Evolutionary conservation across 192 early-diverging fungal genomes (phyloP).

Genomic region (Backusella tuberculispora): DNA sequence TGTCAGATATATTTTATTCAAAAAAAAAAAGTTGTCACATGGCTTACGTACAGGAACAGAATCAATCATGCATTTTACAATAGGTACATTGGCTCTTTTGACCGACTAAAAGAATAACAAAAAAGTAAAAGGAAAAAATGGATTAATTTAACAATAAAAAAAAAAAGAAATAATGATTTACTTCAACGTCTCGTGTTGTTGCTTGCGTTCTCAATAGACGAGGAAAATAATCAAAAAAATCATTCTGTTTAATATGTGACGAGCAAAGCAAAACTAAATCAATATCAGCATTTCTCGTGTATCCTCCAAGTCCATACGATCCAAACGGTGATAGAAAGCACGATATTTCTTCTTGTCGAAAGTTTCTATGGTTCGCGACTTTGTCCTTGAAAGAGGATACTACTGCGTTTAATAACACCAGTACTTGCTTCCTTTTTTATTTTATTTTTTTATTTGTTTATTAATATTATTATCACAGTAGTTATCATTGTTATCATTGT

Average conservation of each 20-base stretch:
- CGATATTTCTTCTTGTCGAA: neutral
- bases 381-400: neutral
- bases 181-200: slow-evolving; percentile 7
- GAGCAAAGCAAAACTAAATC: slow-evolving; percentile 12
- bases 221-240: slow-evolving; percentile 8
- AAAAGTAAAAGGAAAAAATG: neutral
- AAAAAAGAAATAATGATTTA: neutral
- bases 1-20: neutral
- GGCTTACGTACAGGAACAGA: slow-evolving; percentile 15
- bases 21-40: neutral
- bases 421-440: neutral
- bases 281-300: slow-evolving; percentile 33
- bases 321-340: slow-evolving; percentile 34
- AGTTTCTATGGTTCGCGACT: neutral
- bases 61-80: slow-evolving; percentile 36
- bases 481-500: too few species aligned
- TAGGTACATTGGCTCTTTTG: slow-evolving; percentile 32
- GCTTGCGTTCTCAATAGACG: neutral
- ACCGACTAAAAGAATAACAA: slow-evolving; percentile 1
- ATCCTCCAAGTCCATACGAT: slow-evolving; percentile 27
- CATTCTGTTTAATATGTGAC: neutral
- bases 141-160: neutral
- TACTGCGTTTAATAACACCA: neutral
- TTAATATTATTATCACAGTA: neutral
- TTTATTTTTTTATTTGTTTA: too few species aligned